phyloP scores from a whole-genome alignment of 2,329 filamentous ascomycete species.

The Elsinoe ampelina region DNA sequence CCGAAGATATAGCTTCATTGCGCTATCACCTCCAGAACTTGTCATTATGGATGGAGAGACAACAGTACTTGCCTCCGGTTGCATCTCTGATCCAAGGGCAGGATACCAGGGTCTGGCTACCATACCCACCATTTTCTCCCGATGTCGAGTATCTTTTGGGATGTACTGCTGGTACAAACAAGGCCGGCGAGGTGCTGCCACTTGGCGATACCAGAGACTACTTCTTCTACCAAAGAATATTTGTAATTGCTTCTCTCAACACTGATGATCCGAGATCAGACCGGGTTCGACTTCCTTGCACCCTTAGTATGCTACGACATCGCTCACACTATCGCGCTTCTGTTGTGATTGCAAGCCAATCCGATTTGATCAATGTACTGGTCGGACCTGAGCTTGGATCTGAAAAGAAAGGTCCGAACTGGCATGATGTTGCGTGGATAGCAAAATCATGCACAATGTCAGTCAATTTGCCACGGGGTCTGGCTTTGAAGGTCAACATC shows the following conservation, averaged over 20 bases:
- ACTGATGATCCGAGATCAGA: conserved; percentile 62
- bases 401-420: conserved; percentile 53
- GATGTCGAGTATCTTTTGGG: conserved; percentile 63
- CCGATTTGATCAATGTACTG: conserved; percentile 62
- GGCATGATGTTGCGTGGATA: conserved; percentile 77
- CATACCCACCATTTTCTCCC: conserved; percentile 63
- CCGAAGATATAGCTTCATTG: conserved; percentile 11
- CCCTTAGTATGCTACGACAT: conserved; percentile 65
- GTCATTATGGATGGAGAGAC: conserved; percentile 73
- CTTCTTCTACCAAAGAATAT: conserved; percentile 73
- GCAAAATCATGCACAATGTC: conserved; percentile 56
- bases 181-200: conserved; percentile 60
- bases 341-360: conserved; percentile 70
- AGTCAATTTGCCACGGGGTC: conserved; percentile 64
- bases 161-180: conserved; percentile 43
- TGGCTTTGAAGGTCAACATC: conserved; percentile 62
- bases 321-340: conserved; percentile 60
- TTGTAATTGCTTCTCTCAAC: conserved; percentile 63
- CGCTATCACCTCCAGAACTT: conserved; percentile 53
- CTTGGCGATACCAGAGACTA: conserved; percentile 62
- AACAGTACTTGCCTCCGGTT: conserved; percentile 60
- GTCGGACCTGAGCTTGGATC: conserved; percentile 53
- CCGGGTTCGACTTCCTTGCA: conserved; percentile 59
- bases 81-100: conserved; percentile 64
- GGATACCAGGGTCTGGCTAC: conserved; percentile 72